Evolutionary conservation across 495 filamentous ascomycete species (phyloP).

Genomic region (Penicillium maclennaniae): DNA sequence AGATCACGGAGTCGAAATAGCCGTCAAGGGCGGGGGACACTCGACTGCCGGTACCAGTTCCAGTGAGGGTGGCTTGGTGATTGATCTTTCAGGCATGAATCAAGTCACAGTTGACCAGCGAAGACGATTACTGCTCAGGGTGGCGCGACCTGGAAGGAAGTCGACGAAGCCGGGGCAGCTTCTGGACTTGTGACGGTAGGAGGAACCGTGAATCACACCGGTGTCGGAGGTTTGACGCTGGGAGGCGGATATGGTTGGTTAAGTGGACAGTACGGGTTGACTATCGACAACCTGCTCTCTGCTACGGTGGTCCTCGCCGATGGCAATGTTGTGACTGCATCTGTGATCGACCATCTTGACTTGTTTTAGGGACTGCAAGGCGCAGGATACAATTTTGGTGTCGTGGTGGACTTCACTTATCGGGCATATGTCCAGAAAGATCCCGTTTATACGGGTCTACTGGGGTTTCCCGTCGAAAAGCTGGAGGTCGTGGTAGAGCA

Average conservation of each 20-base stretch:
- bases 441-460: slow-evolving; percentile 44
- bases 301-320: slow-evolving; percentile 50
- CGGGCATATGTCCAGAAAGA: slow-evolving; percentile 39
- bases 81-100: slow-evolving; percentile 53
- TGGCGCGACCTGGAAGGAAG: slow-evolving; percentile 53
- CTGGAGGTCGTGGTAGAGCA: slow-evolving; percentile 37
- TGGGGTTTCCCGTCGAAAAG: slow-evolving; percentile 40
- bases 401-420: slow-evolving; percentile 47
- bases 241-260: slow-evolving; percentile 57
- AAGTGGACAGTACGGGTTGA: slow-evolving; percentile 45
- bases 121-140: slow-evolving; percentile 51
- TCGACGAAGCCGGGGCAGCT: slow-evolving; percentile 47
- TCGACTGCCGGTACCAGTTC: slow-evolving; percentile 48
- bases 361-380: slow-evolving; percentile 50
- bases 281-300: slow-evolving; percentile 50
- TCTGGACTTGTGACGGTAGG: slow-evolving; percentile 54
- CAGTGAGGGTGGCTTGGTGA: slow-evolving; percentile 46
- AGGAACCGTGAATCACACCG: slow-evolving; percentile 57
- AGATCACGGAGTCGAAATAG: slow-evolving; percentile 42
- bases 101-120: slow-evolving; percentile 41
- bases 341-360: slow-evolving; percentile 35
- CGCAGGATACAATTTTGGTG: slow-evolving; percentile 46
- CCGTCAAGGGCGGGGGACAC: slow-evolving; percentile 53
- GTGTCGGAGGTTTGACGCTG: slow-evolving; percentile 56
- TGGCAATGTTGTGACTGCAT: slow-evolving; percentile 39